phyloP scores from a whole-genome alignment of 495 filamentous ascomycete genomes.

The Hypoxylon rickii region DNA sequence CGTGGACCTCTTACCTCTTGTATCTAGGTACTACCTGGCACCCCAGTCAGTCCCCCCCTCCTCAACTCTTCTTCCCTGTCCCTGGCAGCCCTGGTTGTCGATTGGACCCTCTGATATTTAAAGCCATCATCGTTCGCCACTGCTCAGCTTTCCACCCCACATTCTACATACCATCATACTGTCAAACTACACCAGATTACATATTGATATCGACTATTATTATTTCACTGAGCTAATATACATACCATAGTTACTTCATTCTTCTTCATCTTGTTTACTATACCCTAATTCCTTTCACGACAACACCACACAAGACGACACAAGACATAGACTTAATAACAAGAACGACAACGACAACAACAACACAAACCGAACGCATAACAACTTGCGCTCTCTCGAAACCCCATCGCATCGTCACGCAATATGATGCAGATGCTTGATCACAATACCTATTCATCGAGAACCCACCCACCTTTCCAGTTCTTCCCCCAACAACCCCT shows the following conservation, averaged over 20 bases:
- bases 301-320: too few relatives aligned
- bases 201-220: neutral
- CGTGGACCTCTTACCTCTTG: too few relatives aligned
- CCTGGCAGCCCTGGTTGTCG: conserved; percentile 15
- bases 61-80: neutral
- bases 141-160: conserved; percentile 27
- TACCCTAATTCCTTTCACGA: conserved; percentile 11
- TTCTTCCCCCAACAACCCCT: conserved; percentile 21
- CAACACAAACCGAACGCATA: conserved; percentile 7
- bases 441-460: conserved; percentile 26
- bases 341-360: neutral
- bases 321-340: too few relatives aligned
- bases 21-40: conserved; percentile 11
- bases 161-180: conserved; percentile 23
- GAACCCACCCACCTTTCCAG: conserved; percentile 19
- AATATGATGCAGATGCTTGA: conserved; percentile 37
- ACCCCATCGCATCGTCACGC: conserved; percentile 23
- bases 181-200: neutral
- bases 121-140: conserved; percentile 29
- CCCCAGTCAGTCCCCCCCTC: conserved; percentile 15
- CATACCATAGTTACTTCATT: neutral
- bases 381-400: neutral
- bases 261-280: too few relatives aligned
- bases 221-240: neutral
- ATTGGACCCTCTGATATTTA: conserved; percentile 18